Percentiles rank a stretch among this genome's conserved stretches.
These are phyloP conservation scores for Aspergillus udagawae DNA, from an alignment of 2,329 filamentous ascomycete species.

Conservation along the genomic window DNA sequence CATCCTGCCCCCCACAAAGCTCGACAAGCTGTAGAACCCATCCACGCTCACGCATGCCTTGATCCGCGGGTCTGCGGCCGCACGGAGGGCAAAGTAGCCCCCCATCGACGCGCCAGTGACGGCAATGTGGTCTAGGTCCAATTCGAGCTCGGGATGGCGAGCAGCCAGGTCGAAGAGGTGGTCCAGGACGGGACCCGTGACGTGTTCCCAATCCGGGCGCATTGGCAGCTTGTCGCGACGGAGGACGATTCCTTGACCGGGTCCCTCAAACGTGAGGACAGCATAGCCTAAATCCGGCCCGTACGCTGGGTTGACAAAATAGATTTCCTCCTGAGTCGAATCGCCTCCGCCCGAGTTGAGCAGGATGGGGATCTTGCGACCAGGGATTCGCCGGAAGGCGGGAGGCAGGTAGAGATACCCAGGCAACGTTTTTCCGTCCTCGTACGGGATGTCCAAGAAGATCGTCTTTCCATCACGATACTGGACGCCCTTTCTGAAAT, in stretches of 20 bases:
- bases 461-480: slow-evolving; percentile 26
- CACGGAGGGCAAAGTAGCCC: slow-evolving; percentile 46
- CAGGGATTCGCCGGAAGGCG: slow-evolving; percentile 10
- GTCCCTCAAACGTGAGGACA: slow-evolving; percentile 44
- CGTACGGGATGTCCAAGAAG: slow-evolving; percentile 39
- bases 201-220: slow-evolving; percentile 39
- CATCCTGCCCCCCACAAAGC: slow-evolving; percentile 23
- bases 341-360: slow-evolving; percentile 37
- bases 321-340: slow-evolving; percentile 41
- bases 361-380: slow-evolving; percentile 33
- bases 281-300: slow-evolving; percentile 39
- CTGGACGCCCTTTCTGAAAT: slow-evolving; percentile 26
- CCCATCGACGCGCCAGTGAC: slow-evolving; percentile 41
- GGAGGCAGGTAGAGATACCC: slow-evolving; percentile 35
- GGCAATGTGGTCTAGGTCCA: slow-evolving; percentile 38
- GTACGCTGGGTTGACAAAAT: slow-evolving; percentile 25
- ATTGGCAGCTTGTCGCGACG: slow-evolving; percentile 24
- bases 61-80: slow-evolving; percentile 39
- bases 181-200: slow-evolving; percentile 31
- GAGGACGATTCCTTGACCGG: slow-evolving; percentile 43
- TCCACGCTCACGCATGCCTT: slow-evolving; percentile 43
- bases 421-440: slow-evolving; percentile 32
- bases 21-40: slow-evolving; percentile 33
- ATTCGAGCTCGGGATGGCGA: slow-evolving; percentile 12
- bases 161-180: slow-evolving; percentile 18